Evolutionary conservation across 176 grass and related monocot genomes (phyloP).

Genomic region (Hsuehochloa calcarea): DNA sequence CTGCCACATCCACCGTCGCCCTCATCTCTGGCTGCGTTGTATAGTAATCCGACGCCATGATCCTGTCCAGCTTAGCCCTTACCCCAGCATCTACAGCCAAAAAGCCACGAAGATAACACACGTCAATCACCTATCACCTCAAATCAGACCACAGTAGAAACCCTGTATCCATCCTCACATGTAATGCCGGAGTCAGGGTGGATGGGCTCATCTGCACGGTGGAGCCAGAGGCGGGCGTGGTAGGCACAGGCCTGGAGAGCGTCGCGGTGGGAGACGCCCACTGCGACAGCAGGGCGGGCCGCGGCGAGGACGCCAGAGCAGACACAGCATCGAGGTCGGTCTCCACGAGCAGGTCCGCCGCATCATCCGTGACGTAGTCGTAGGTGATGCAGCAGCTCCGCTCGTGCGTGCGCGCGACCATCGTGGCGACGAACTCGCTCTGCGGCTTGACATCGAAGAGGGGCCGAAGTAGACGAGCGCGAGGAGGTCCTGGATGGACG

Average conservation of each 20-base stretch:
- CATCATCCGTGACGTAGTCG: slow-evolving; percentile 85
- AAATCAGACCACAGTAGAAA: not conserved
- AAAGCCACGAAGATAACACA: not conserved
- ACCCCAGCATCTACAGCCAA: slow-evolving; percentile 65
- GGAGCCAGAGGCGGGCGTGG: slow-evolving; percentile 70
- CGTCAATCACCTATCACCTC: not conserved
- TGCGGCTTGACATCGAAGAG: slow-evolving; percentile 84
- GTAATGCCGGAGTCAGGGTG: slow-evolving; percentile 53
- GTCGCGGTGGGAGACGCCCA: slow-evolving; percentile 69
- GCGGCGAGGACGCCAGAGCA: slow-evolving; percentile 55
- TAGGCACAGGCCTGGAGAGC: slow-evolving; percentile 69
- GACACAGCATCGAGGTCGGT: slow-evolving; percentile 71
- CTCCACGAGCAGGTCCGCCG: slow-evolving; percentile 65
- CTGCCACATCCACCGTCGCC: slow-evolving; percentile 52
- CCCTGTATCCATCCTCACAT: slow-evolving; percentile 40
- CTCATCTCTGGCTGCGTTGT: slow-evolving; percentile 70
- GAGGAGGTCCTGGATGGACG: slow-evolving; percentile 61
- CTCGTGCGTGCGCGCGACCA: slow-evolving; percentile 77
- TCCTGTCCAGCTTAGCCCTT: slow-evolving; percentile 81
- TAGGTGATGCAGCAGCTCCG: slow-evolving; percentile 85
- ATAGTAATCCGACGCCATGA: slow-evolving; percentile 81
- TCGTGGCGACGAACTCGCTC: slow-evolving; percentile 64
- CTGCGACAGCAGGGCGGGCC: slow-evolving; percentile 57
- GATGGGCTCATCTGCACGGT: slow-evolving; percentile 55
- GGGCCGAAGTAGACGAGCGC: slow-evolving; percentile 77